Base-by-base conservation (phyloP, 164 flowering plant genomes). In the Vitis rupestris region DNA sequence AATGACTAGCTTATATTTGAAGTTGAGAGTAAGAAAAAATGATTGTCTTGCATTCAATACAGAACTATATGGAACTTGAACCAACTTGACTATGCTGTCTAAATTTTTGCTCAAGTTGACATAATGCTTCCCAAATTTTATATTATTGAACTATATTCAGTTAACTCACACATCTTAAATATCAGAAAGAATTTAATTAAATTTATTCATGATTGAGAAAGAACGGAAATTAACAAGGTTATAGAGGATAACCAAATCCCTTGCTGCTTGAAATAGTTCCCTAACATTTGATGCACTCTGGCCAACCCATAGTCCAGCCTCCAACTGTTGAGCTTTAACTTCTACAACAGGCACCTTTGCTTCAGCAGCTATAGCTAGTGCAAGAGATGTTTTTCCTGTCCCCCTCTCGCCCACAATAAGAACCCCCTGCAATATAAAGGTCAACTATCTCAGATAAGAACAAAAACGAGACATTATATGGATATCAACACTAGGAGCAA, bases 381-480 rank as follows among this genome's bases (percentile, higher is more conserved):
- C 98, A 59, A 94, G 79, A 44, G 97, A 89, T 66, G 95, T 94
- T 79, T 94, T 94, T 48, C 98, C 98, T n/a, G 97, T 92, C 71
- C 97, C 97, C 69, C 92, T 86, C 77, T 90, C 97, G 70, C 98
- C 98, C n/a, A 92, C 97, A 80, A 94, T 92, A 57, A 94, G 94
- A 77, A 94, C 97, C 70, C 98, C 98, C 98, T 94, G 90, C 85
- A 82, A 64, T 59, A 64, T 23, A 53, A 69, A 50, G 3, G 62
- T 7, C 61, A 37, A 47, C n/a, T 17, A 58, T 31, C 55, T 63
- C 64, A 50, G 29, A 58, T 3, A 10, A 52, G 4, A 23, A 64
- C n/a, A n/a, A 61, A 49, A 19, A 10, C 19, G 10, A 17, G 52
- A 14, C 2, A 66, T 37, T n/a, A 29, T 3, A 1, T 11, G 30